phyloP scores from a whole-genome alignment of 176 grass and related monocot species.

The Guadua angustifolia region DNA sequence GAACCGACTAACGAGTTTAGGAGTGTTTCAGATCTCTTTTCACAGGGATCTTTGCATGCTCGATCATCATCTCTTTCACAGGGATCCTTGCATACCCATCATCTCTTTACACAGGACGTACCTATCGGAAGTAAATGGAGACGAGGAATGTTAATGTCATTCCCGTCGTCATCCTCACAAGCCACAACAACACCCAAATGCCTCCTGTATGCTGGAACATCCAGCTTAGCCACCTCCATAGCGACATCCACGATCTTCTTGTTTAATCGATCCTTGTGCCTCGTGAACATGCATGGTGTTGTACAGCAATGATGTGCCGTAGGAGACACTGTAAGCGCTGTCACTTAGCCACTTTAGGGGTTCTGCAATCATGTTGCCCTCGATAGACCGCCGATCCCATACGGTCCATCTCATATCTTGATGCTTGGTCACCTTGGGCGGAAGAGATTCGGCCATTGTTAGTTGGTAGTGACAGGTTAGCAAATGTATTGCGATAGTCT shows the following conservation, averaged over 20 bases:
- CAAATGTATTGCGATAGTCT: conserved; percentile 81
- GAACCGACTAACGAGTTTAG: not conserved
- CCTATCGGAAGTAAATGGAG: conserved; percentile 79
- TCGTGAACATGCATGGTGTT: conserved; percentile 70
- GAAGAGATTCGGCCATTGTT: too few species aligned
- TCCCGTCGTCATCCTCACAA: conserved; percentile 62
- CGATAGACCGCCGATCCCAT: conserved; percentile 79
- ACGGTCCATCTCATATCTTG: conserved; percentile 65
- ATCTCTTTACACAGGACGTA: conserved; percentile 4
- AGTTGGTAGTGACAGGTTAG: conserved; percentile 75
- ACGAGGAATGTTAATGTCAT: conserved; percentile 72
- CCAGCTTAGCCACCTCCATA: conserved; percentile 60
- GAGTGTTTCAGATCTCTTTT: conserved; percentile 14
- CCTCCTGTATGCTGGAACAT: conserved; percentile 57
- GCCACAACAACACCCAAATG: conserved; percentile 70
- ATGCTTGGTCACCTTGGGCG: conserved; percentile 61
- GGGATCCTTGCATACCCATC: not conserved
- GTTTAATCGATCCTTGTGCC: conserved; percentile 65
- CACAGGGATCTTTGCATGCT: not conserved
- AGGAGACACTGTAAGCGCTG: conserved; percentile 74
- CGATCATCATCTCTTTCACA: too few species aligned
- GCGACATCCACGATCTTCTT: conserved; percentile 71
- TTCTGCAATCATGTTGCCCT: conserved; percentile 67
- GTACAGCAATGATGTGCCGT: conserved; percentile 72
- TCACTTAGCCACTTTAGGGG: conserved; percentile 66